Conservation (phyloP, 2,329 filamentous ascomycete species). For the Periconia digitata region DNA sequence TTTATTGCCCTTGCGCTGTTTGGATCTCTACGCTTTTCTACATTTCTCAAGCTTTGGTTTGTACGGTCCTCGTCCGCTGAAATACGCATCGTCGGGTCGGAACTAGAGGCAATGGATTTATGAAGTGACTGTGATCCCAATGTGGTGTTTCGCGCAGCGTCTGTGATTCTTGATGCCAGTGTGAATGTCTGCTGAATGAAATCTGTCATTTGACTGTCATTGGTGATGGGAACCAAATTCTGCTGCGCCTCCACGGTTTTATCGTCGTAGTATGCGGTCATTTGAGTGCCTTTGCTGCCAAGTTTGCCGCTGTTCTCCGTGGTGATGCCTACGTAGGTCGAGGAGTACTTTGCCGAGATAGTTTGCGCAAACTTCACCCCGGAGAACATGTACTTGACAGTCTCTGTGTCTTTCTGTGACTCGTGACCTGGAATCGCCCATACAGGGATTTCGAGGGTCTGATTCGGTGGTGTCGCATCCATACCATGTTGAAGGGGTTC, state of each 20-base stretch:
- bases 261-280: constrained; percentile 22
- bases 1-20: too few relatives aligned
- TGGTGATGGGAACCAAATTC: neutral
- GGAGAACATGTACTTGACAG: constrained; percentile 31
- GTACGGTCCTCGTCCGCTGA: too few relatives aligned
- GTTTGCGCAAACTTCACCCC: constrained; percentile 32
- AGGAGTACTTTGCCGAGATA: constrained; percentile 16
- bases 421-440: constrained; percentile 26
- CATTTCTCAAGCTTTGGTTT: too few relatives aligned
- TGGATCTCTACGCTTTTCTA: too few relatives aligned
- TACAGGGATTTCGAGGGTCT: constrained; percentile 30
- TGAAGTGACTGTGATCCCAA: too few relatives aligned
- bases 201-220: constrained; percentile 2
- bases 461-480: constrained; percentile 29
- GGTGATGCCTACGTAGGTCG: constrained; percentile 15
- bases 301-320: constrained; percentile 32
- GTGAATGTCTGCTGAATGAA: too few relatives aligned
- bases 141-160: too few relatives aligned
- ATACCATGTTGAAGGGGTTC: constrained; percentile 31
- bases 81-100: too few relatives aligned
- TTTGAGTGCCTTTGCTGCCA: constrained; percentile 20
- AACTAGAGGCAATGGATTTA: too few relatives aligned
- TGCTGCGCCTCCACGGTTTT: too few relatives aligned
- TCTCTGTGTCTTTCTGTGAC: constrained; percentile 8
- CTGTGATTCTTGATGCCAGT: too few relatives aligned